A percentile compares a stretch with the other conserved stretches of the same genome.
phyloP scores from a whole-genome alignment of 2,329 filamentous ascomycete species.

The Alternaria ventricosa region DNA sequence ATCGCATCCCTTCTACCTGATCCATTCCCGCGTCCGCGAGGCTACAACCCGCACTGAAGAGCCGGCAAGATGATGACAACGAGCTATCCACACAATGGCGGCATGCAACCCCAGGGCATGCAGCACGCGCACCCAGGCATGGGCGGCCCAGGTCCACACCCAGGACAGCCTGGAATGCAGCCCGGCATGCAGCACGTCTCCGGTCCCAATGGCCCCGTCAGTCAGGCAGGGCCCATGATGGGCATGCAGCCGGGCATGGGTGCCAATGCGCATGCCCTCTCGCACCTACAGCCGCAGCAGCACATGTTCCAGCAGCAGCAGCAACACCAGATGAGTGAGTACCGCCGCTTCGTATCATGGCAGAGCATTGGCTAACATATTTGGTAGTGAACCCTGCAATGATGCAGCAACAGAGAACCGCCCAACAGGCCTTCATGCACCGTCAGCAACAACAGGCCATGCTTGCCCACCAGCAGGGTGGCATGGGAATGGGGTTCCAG shows the following conservation, averaged over 20 bases:
- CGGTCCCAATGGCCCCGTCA: constrained; percentile 72
- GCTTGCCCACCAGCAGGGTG: constrained; percentile 60
- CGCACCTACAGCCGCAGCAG: constrained; percentile 72
- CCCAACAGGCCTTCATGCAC: constrained; percentile 58
- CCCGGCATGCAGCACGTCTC: constrained; percentile 75
- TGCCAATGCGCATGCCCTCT: constrained; percentile 71
- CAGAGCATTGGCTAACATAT: constrained; percentile 13
- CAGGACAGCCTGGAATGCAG: constrained; percentile 69
- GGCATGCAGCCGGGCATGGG: constrained; percentile 74
- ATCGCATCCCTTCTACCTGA: constrained; percentile 9
- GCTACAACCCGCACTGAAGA: constrained; percentile 19
- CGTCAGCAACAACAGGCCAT: constrained; percentile 60
- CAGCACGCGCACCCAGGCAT: constrained; percentile 66
- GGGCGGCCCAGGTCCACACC: constrained; percentile 72
- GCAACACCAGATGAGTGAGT: constrained; percentile 50
- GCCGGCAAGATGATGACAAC: constrained; percentile 69
- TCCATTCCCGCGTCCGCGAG: constrained; percentile 14
- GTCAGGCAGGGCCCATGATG: constrained; percentile 75
- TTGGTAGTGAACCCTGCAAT: constrained; percentile 48
- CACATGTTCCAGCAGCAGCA: constrained; percentile 62
- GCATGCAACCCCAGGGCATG: constrained; percentile 75
- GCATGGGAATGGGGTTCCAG: constrained; percentile 61
- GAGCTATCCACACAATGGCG: constrained; percentile 71
- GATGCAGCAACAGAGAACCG: constrained; percentile 49
- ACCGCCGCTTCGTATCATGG: neutral